Conservation (phyloP, 306 rosid species). For the Prunus davidiana region DNA sequence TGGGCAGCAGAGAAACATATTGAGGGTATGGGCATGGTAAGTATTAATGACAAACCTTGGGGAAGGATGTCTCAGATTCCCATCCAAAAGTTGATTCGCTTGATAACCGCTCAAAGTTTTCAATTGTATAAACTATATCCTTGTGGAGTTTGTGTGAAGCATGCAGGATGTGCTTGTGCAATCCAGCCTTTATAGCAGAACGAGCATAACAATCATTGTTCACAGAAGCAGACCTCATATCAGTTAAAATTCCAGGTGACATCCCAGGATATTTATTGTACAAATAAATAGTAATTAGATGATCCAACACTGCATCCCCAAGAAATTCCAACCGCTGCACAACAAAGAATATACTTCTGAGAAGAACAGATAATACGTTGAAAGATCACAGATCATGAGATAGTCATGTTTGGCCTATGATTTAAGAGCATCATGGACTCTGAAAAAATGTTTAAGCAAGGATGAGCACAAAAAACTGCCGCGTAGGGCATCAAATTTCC, state of each 20-base stretch:
- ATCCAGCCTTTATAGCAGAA: slow-evolving; percentile 50
- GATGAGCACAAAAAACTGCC: neutral
- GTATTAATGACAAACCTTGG: slow-evolving; percentile 55
- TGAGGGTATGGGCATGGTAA: neutral
- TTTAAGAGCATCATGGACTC: neutral
- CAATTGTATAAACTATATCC: slow-evolving; percentile 37
- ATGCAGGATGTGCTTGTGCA: slow-evolving; percentile 65
- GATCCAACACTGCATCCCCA: slow-evolving; percentile 74
- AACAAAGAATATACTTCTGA: slow-evolving; percentile 14
- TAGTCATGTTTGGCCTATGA: neutral
- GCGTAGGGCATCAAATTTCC: neutral
- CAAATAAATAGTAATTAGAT: slow-evolving; percentile 57
- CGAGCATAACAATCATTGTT: slow-evolving; percentile 73
- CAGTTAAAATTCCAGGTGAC: slow-evolving; percentile 68
- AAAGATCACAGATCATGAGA: neutral
- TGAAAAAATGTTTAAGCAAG: too few relatives aligned
- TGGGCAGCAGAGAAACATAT: neutral
- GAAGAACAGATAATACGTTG: neutral
- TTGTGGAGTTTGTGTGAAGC: slow-evolving; percentile 51
- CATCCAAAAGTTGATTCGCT: slow-evolving; percentile 60
- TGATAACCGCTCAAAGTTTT: slow-evolving; percentile 25
- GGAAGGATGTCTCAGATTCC: slow-evolving; percentile 56
- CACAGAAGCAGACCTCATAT: slow-evolving; percentile 76
- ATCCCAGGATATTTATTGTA: slow-evolving; percentile 54
- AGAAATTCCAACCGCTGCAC: slow-evolving; percentile 78